Base-by-base conservation (phyloP, 2,329 filamentous ascomycete species). In the Lizonia empirigonia region DNA sequence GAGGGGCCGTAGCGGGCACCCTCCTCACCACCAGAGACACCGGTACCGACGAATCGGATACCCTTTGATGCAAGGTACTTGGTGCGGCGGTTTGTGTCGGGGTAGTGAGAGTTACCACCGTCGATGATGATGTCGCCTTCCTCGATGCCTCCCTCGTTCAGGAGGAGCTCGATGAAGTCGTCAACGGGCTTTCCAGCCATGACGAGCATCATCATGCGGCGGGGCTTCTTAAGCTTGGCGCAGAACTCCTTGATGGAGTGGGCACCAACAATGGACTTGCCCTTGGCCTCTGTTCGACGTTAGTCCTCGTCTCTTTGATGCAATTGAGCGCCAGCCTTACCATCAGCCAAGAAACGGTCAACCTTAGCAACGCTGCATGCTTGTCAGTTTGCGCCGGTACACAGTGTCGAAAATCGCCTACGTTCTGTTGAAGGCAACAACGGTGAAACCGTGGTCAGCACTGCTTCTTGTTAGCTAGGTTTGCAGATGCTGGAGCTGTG, bases 21-120 rank as follows among this genome's bases (percentile, higher is more conserved):
- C 84, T 99, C 94, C 83, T 99, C 94, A 82, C 94, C 94, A 81
- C 94, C 94, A 65, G 94, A 99, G 64, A 99, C 94, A 87, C 94
- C 94, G 71, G 88, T 89, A 73, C 94, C 94, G 76, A 99, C 92
- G 76, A 96, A 99, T 73, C 89, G 87, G 78, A 99, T 90, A 69
- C 90, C 89, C 87, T 97, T 97, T 71, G 75, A 68, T 41, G 80
- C 78, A 58, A 97, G 86, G 82, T 97, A 96, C 79, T 89, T 82
- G 77, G 91, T 92, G 74, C 94, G 90, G 79, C 94, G 91, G 87
- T 97, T 97, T 81, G 90, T 93, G 82, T 97, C 94, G 74, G 94
- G 94, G 86, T 89, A 99, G 83, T 97, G 94, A 64, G 93, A 97
- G 88, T 99, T 97, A 71, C 91, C 94, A 76, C 94, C 94, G 74